Conservation (phyloP, 805 yeast genomes). For the Kodamaea sagamina region DNA sequence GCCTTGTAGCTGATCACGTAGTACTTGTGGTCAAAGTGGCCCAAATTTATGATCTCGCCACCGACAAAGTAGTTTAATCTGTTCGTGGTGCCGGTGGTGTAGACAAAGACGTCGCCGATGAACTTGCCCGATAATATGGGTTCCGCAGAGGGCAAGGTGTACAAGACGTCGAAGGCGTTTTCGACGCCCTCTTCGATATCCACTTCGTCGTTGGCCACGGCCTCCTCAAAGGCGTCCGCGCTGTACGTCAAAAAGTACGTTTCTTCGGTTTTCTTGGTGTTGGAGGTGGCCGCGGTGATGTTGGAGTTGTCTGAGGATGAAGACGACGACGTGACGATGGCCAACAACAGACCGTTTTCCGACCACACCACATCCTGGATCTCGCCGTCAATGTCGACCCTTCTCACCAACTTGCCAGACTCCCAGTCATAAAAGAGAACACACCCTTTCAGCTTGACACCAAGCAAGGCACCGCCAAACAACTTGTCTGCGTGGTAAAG, state of each 20-base stretch:
- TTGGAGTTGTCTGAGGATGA: slow-evolving; percentile 23
- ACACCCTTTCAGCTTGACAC: slow-evolving; percentile 81
- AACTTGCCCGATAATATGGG: slow-evolving; percentile 85
- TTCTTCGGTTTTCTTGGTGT: slow-evolving; percentile 53
- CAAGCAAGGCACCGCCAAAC: slow-evolving; percentile 86
- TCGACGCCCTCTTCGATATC: slow-evolving; percentile 89
- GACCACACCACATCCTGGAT: slow-evolving; percentile 88
- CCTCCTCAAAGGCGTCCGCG: slow-evolving; percentile 64
- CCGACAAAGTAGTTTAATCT: slow-evolving; percentile 94
- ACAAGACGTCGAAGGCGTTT: slow-evolving; percentile 78
- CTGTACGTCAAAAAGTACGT: slow-evolving; percentile 78
- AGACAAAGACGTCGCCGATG: slow-evolving; percentile 96
- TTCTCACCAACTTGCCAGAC: slow-evolving; percentile 75
- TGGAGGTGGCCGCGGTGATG: slow-evolving; percentile 20
- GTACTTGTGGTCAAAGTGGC: slow-evolving; percentile 87
- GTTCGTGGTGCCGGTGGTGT: slow-evolving; percentile 76
- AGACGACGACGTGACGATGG: slow-evolving; percentile 53
- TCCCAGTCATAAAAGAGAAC: slow-evolving; percentile 95
- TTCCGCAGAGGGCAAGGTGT: slow-evolving; percentile 71
- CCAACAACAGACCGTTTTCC: slow-evolving; percentile 85
- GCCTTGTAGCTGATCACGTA: slow-evolving; percentile 88
- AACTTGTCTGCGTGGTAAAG: slow-evolving; percentile 76
- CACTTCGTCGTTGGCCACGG: slow-evolving; percentile 55
- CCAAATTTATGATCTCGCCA: slow-evolving; percentile 86
- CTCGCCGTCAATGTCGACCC: slow-evolving; percentile 77